Conservation (phyloP, 2,329 filamentous ascomycete genomes). For the Apiospora koreana region DNA sequence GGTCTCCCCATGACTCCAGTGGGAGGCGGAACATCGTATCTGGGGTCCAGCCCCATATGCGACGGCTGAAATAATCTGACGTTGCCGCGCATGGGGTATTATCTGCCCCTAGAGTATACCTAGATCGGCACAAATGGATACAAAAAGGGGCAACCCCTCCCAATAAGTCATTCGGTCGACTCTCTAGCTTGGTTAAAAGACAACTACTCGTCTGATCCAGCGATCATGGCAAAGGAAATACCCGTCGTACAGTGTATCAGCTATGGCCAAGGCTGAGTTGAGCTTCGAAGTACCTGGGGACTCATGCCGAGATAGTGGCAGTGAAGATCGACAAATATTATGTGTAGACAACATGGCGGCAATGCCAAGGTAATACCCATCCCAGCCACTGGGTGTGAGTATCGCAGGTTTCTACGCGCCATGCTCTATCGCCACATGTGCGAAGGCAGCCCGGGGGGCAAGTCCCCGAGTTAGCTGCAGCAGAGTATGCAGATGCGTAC, state of each 20-base stretch:
- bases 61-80: background rate
- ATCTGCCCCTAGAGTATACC: background rate
- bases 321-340: background rate
- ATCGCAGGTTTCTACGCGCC: background rate
- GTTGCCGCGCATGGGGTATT: background rate
- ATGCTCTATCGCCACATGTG: background rate
- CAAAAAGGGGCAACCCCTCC: background rate
- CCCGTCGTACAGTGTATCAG: background rate
- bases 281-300: background rate
- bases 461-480: too few species aligned
- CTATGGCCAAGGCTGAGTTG: background rate
- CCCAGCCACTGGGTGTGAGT: too few species aligned
- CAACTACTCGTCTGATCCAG: background rate
- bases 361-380: background rate
- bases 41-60: background rate
- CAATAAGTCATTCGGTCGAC: background rate
- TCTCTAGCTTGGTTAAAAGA: background rate
- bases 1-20: background rate
- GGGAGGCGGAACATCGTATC: background rate
- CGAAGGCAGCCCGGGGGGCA: background rate
- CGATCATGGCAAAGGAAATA: background rate
- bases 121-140: background rate
- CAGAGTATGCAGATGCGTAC: background rate
- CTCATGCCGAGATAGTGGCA: background rate
- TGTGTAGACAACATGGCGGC: background rate